Evolutionary conservation across 2,329 filamentous ascomycete genomes (phyloP), one percentile per base, ranked within the genome.

Genomic region (Rhynchosporium secalis): DNA sequence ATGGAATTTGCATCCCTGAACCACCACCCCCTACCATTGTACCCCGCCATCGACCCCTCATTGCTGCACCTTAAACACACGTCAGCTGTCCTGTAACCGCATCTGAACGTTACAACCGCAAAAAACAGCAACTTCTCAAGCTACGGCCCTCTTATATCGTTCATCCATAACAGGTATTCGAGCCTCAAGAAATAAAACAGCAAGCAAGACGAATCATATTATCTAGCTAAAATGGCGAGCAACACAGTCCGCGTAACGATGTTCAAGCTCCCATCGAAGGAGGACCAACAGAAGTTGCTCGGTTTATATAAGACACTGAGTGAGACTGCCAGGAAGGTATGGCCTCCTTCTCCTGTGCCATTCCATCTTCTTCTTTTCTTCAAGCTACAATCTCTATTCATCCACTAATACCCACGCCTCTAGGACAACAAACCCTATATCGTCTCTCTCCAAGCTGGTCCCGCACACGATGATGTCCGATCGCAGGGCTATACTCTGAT

Each of bases 391-490:
- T 26, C 5, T 56, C 36, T 20, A n/a, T 8, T 54, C 36, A 15
- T 58, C 48, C 13, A n/a, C 29, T 13, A 8, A 31, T 20, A 36
- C 40, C 38, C 57, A 43, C 33, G 29, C 49, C 54, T 36, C 47
- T 43, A 86, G 84, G 79, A 86, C 68, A 82, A 81, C 47, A 80
- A 83, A 64, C 81, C 80, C 7, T 87, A 86, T 70, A 84, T 87
- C 61, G 69, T 82, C 62, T 74, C 77, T 51, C 76, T 80, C 7
- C 74, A 78, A n/a, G 82, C 79, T 1, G 78, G 78, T 4, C 72
- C 75, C 7, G 77, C 81, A 0, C 72, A 81, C 61, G 74, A 79
- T 13, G 83, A 85, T 62, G 75, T 78, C 1, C 79, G 83, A 26
- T 80, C 75, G 67, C 78, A 84, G 69, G 84, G 83, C 28, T 86